These are phyloP conservation scores for Actinomortierella ambigua DNA, from an alignment of 371 early-diverging fungal species.

Conservation along the genomic window DNA sequence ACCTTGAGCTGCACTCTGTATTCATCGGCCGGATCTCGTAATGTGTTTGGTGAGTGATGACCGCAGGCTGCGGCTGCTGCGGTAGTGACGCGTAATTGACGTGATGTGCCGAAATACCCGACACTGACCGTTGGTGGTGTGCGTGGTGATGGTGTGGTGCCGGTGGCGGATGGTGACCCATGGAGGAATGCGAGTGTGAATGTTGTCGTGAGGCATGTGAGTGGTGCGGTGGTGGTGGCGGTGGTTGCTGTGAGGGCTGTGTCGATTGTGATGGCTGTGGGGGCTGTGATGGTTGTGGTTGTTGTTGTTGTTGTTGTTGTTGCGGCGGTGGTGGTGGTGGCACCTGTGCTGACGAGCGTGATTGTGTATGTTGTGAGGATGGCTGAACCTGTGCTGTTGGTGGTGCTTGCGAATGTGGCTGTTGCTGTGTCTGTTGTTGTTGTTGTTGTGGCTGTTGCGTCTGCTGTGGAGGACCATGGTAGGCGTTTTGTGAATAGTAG, in stretches of 20 bases:
- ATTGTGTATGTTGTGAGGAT: slow-evolving; percentile 1
- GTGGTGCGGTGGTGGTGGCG: no score
- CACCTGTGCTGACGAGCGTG: slow-evolving; percentile 2
- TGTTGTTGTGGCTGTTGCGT: slow-evolving; percentile 2
- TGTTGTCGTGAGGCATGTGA: slow-evolving; percentile 5
- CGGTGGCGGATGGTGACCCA: not conserved
- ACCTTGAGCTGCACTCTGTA: slow-evolving; percentile 30
- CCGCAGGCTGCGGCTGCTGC: slow-evolving; percentile 44
- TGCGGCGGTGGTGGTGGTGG: slow-evolving; percentile 7
- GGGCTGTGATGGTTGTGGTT: slow-evolving; percentile 5
- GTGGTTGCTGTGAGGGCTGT: no score
- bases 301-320: slow-evolving; percentile 20
- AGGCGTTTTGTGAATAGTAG: no score
- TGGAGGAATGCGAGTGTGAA: slow-evolving; percentile 7
- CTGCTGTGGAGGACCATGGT: no score
- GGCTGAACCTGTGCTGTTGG: no score
- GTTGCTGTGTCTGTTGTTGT: slow-evolving; percentile 9
- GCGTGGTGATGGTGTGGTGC: slow-evolving; percentile 7
- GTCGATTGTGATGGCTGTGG: no score
- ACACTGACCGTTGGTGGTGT: slow-evolving; percentile 19
- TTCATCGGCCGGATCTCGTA: slow-evolving; percentile 30
- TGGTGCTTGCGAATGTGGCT: no score
- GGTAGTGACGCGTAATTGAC: slow-evolving; percentile 24
- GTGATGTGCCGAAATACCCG: slow-evolving; percentile 25
- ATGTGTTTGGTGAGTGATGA: slow-evolving; percentile 35